These are phyloP conservation scores for Trichosporon ovoides DNA, from an alignment of 1,284 basidiomycete species.

Conservation along the genomic window DNA sequence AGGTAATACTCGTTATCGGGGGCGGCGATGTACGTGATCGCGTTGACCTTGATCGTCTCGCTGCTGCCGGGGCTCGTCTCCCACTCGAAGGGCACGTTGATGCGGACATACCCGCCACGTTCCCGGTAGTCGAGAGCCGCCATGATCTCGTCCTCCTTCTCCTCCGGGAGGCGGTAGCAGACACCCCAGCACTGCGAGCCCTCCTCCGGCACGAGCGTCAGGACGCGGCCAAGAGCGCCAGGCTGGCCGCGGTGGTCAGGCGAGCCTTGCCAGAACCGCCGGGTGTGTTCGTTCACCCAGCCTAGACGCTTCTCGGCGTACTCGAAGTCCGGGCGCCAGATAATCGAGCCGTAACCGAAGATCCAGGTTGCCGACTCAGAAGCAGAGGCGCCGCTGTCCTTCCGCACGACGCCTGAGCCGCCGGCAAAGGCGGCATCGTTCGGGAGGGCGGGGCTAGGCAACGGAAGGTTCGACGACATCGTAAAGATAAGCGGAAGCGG, in stretches of 20 bases:
- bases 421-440: neutral
- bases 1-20: slow-evolving; percentile 18
- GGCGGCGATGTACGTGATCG: slow-evolving; percentile 18
- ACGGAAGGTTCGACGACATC: neutral
- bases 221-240: slow-evolving; percentile 39
- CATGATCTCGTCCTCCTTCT: slow-evolving; percentile 16
- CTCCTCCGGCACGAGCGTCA: slow-evolving; percentile 35
- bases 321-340: slow-evolving; percentile 23
- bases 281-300: slow-evolving; percentile 53
- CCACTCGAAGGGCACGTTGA: slow-evolving; percentile 14
- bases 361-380: slow-evolving; percentile 9
- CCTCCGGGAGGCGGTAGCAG: slow-evolving; percentile 13
- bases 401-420: neutral
- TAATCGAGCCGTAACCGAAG: slow-evolving; percentile 21
- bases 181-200: slow-evolving; percentile 19
- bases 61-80: neutral
- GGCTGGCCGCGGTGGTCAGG: slow-evolving; percentile 47
- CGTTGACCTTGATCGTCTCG: neutral
- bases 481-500: neutral
- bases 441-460: neutral
- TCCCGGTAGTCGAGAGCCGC: slow-evolving; percentile 23
- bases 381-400: neutral
- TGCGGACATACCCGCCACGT: slow-evolving; percentile 19
- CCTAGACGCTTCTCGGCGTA: slow-evolving; percentile 11
- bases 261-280: slow-evolving; percentile 46